Base-by-base conservation (phyloP, 1,139 yeast species). In the Hansenula lynferdii region DNA sequence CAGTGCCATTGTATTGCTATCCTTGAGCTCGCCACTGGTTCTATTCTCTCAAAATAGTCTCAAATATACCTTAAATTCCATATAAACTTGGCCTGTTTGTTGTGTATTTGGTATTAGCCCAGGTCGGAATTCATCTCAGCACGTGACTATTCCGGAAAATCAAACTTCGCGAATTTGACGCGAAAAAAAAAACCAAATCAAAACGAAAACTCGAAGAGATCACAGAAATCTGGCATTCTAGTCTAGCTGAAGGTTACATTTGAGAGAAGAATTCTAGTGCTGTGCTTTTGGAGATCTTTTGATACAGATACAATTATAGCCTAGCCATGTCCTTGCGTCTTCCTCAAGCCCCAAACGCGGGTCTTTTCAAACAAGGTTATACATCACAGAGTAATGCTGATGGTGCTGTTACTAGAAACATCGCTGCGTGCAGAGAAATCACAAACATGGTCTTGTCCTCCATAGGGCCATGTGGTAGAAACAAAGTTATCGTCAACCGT, bases 391-490 rank as follows among this genome's bases (percentile, higher is more conserved):
- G 85, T 38, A 82, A 83, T 58, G 90, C 89, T 24, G 98, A 94
- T 65, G 98, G 98, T 39, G 97, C 96, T 31, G 87, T 92, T 42
- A 75, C 77, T 52, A 77, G 96, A 58, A 92, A 94, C 59, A 87
- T 92, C 51, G 86, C 85, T 53, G 98, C 98, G 2, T 92, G 94
- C 40, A 77, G 96, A 55, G 97, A 92, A 62, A 85, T 94, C 62
- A 79, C 96, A 43, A 77, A 82, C 40, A 89, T 92, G 77, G 85
- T 94, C 48, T 75, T 90, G 46, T 89, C 97, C 5, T 87, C 97
- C 9, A 85, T 92, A 72, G 98, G 98, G 7, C 98, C 98, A 43
- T 85, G 95, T 64, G 98, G 98, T 37, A 77, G 97, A 56, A 92
- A 90, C 64, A 92, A 92, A 73, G 89, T 94, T 60, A 83, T 92